Evolutionary conservation across 306 rosid species (phyloP).

Genomic region (Begonia fuchsioides): DNA sequence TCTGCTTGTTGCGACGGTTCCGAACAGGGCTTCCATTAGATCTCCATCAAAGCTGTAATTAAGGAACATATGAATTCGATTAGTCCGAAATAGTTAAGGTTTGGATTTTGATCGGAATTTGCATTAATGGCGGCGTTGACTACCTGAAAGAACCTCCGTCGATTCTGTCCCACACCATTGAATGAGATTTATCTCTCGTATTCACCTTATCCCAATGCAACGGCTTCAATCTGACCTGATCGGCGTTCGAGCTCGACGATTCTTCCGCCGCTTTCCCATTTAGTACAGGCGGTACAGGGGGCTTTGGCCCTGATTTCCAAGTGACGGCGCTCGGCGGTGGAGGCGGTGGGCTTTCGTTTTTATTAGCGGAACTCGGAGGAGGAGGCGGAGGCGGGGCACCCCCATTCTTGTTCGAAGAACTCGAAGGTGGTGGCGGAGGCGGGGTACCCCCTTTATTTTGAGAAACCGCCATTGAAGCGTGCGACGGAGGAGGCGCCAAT

Average conservation of each 20-base stretch:
- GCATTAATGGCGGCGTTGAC: neutral
- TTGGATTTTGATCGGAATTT: neutral
- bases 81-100: too few species aligned
- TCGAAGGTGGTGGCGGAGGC: slow-evolving; percentile 9
- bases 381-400: slow-evolving; percentile 8
- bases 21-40: slow-evolving; percentile 68
- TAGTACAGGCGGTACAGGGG: slow-evolving; percentile 23
- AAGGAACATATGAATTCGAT: neutral
- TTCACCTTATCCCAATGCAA: slow-evolving; percentile 88
- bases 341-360: slow-evolving; percentile 19
- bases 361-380: slow-evolving; percentile 9
- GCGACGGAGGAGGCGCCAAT: slow-evolving; percentile 9
- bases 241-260: slow-evolving; percentile 13
- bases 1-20: slow-evolving; percentile 26
- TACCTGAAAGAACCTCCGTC: slow-evolving; percentile 74
- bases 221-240: slow-evolving; percentile 59
- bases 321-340: slow-evolving; percentile 33
- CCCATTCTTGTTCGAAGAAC: slow-evolving; percentile 8
- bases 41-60: slow-evolving; percentile 54
- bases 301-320: slow-evolving; percentile 10
- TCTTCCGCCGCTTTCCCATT: slow-evolving; percentile 4
- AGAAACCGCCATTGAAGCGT: slow-evolving; percentile 13
- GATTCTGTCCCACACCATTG: slow-evolving; percentile 94
- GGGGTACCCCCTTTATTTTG: slow-evolving; percentile 11
- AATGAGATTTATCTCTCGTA: slow-evolving; percentile 45